A percentile compares a stretch with the other conserved stretches of the same genome.
phyloP scores from a whole-genome alignment of 2,329 filamentous ascomycete species.

The Thielaviopsis ethacetica region DNA sequence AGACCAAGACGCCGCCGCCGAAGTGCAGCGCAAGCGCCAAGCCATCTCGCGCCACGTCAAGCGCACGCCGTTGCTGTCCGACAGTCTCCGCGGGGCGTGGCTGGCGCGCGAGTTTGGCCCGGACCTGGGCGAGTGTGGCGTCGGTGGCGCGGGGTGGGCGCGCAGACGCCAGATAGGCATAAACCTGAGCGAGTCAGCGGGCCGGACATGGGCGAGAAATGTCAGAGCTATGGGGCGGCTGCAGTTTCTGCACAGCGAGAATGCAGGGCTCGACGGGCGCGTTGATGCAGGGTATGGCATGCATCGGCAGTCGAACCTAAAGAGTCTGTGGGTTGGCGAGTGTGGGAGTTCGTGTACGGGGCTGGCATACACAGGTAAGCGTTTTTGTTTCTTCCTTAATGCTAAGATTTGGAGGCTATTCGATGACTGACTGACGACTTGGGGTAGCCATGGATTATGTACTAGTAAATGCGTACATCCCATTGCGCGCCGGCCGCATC shows the following conservation, averaged over 20 bases:
- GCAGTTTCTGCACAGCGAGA: neutral
- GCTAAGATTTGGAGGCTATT: no score
- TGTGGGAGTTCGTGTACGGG: slow-evolving; percentile 4
- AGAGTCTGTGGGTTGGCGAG: slow-evolving; percentile 4
- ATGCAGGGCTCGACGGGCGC: neutral
- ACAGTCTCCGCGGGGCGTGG: neutral
- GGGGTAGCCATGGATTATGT: neutral
- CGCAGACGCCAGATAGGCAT: neutral
- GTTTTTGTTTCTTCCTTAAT: no score
- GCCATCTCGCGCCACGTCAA: slow-evolving; percentile 1
- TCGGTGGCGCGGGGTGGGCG: neutral
- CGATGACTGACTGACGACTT: no score
- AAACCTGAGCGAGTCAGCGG: neutral
- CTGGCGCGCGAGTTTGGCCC: slow-evolving; percentile 8
- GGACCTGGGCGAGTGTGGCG: neutral
- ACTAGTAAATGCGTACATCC: slow-evolving; percentile 3
- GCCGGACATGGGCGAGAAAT: neutral
- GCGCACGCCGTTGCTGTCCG: neutral
- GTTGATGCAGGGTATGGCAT: slow-evolving; percentile 4
- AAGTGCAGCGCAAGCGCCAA: neutral
- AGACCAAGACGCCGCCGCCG: slow-evolving; percentile 21
- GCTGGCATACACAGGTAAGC: slow-evolving; percentile 4
- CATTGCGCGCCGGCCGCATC: neutral
- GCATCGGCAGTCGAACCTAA: slow-evolving; percentile 4
- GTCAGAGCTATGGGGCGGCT: slow-evolving; percentile 4